phyloP scores from a whole-genome alignment of 306 rosid genomes.

The Castanospermum australe region DNA sequence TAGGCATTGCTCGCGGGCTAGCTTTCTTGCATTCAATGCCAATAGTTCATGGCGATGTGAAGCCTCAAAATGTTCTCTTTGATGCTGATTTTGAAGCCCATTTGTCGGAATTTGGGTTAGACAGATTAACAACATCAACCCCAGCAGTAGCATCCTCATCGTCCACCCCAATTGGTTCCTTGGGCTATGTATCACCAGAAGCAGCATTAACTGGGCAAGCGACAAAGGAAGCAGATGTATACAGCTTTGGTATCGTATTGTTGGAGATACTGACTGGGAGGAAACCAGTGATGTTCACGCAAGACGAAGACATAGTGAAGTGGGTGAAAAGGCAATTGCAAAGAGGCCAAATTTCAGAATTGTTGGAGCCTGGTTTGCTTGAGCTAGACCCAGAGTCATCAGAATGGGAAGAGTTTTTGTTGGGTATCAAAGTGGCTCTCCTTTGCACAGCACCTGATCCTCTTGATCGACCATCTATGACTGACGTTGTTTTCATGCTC shows the following conservation, averaged over 20 bases:
- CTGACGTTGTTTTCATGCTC: slow-evolving; percentile 87
- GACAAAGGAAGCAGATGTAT: slow-evolving; percentile 72
- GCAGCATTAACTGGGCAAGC: slow-evolving; percentile 60
- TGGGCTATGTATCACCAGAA: slow-evolving; percentile 80
- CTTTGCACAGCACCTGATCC: slow-evolving; percentile 89
- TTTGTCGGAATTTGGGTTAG: slow-evolving; percentile 79
- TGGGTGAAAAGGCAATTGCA: slow-evolving; percentile 86
- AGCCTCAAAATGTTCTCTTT: slow-evolving; percentile 78
- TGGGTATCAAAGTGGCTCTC: slow-evolving; percentile 79
- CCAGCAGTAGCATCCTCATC: slow-evolving; percentile 59
- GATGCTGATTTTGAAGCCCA: slow-evolving; percentile 93
- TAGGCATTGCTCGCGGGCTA: slow-evolving; percentile 78
- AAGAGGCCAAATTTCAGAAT: slow-evolving; percentile 62
- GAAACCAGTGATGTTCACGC: slow-evolving; percentile 73
- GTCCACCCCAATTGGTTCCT: slow-evolving; percentile 53
- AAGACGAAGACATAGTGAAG: slow-evolving; percentile 80
- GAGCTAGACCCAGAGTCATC: slow-evolving; percentile 86
- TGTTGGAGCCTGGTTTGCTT: slow-evolving; percentile 80
- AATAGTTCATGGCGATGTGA: slow-evolving; percentile 70
- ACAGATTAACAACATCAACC: slow-evolving; percentile 47
- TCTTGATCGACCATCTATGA: slow-evolving; percentile 74
- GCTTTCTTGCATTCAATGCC: slow-evolving; percentile 68
- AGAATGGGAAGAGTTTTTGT: slow-evolving; percentile 86
- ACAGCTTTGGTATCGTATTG: slow-evolving; percentile 76
- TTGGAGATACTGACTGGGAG: slow-evolving; percentile 80